These are phyloP conservation scores for Bothriochloa decipiens DNA, from an alignment of 176 grass and related monocot genomes.

Conservation along the genomic window DNA sequence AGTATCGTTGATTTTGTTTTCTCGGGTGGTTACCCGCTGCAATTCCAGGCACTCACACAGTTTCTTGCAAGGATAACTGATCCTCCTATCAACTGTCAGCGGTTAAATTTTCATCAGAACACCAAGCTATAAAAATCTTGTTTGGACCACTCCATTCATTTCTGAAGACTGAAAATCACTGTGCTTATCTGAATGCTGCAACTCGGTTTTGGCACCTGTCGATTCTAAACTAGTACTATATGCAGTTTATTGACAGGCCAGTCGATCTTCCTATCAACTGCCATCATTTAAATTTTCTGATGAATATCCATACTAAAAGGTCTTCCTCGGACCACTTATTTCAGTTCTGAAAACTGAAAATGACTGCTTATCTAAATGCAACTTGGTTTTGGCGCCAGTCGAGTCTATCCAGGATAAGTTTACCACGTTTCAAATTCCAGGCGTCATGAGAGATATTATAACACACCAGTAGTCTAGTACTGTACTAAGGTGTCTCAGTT, in stretches of 20 bases:
- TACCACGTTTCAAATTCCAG: background rate
- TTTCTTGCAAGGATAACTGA: background rate
- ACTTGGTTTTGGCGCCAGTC: background rate
- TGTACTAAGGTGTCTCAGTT: background rate
- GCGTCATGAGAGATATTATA: background rate
- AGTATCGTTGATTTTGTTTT: background rate
- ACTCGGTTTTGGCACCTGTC: background rate
- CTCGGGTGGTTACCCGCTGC: background rate
- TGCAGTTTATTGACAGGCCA: conserved; percentile 11
- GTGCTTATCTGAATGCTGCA: background rate
- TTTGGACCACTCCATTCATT: background rate
- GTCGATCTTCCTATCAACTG: background rate
- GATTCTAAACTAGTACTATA: background rate
- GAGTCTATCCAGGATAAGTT: background rate
- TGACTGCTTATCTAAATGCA: background rate
- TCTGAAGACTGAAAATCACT: background rate
- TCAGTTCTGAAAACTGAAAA: conserved; percentile 1
- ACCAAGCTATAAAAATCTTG: background rate
- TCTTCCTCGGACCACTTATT: background rate
- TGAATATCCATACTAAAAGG: background rate
- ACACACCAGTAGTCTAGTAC: background rate
- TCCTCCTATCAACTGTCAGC: background rate
- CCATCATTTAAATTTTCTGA: background rate
- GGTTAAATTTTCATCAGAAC: background rate
- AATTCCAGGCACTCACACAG: background rate